These are phyloP conservation scores for Leccinum imitatum DNA, from an alignment of 768 basidiomycete genomes.

Conservation along the genomic window DNA sequence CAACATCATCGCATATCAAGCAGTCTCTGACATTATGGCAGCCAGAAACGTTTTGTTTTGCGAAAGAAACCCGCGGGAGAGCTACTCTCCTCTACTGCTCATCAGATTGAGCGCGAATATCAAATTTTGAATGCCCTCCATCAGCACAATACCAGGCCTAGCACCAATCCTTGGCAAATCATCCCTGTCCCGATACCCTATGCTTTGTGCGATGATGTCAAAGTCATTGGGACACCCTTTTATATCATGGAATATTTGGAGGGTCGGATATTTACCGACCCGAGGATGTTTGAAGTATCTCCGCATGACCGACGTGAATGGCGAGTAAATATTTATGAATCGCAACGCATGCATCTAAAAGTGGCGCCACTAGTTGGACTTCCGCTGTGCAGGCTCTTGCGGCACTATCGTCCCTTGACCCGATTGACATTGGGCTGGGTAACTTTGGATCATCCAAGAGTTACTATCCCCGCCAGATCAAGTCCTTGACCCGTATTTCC, in stretches of 20 bases:
- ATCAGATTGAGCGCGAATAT: constrained; percentile 95
- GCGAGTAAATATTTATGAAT: constrained; percentile 40
- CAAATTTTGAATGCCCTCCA: constrained; percentile 76
- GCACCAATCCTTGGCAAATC: constrained; percentile 46
- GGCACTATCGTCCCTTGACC: constrained; percentile 62
- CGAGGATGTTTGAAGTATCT: constrained; percentile 67
- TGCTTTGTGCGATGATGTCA: constrained; percentile 74
- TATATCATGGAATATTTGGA: constrained; percentile 97
- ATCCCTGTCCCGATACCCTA: constrained; percentile 89
- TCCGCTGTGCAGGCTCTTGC: constrained; percentile 72
- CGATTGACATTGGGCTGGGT: constrained; percentile 62
- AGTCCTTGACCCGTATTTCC: constrained; percentile 80
- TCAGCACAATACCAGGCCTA: constrained; percentile 58
- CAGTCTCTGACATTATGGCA: constrained; percentile 23
- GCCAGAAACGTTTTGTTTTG: constrained; percentile 69
- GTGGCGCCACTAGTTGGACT: constrained; percentile 59
- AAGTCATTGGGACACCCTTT: constrained; percentile 85
- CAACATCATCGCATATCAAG: background rate
- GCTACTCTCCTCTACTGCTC: constrained; percentile 87
- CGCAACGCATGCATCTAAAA: background rate
- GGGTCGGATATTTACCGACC: constrained; percentile 91
- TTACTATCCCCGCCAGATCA: constrained; percentile 95
- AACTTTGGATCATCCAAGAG: constrained; percentile 70
- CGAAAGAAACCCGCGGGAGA: constrained; percentile 91
- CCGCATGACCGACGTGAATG: constrained; percentile 66